Base-by-base conservation (phyloP, 1,139 yeast species). In the Pneumocystis oryctolagi region DNA sequence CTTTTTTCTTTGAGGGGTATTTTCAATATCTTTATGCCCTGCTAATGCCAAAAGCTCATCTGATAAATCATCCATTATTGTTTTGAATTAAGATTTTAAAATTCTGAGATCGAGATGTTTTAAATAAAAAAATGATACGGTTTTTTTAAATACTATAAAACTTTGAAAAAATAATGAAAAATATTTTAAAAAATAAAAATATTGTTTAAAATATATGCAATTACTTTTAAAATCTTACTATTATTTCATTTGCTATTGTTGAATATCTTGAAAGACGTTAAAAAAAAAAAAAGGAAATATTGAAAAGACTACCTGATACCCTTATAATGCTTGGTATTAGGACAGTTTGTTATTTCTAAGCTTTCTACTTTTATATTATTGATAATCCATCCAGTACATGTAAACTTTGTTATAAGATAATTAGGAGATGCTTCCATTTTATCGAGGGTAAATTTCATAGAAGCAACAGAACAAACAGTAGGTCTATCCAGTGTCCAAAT, bases 1-100 rank as follows among this genome's bases (percentile, higher is more conserved):
- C 65, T 32, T 65, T 65, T 32, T 68, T 74, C 8, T 73, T 76
- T 3, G 70, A 75, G n/a, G 57, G 31, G 20, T 73, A 75, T 58
- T 73, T 75, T 16, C 71, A 73, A 60, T 20, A 60, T 32, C 61
- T 59, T 14, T 39, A 40, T 37, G 30, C 37, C 25, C 37, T 55
- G 35, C 62, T 18, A 47, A 18, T 18, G 39, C 61, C 30, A 59
- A 25, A 34, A 59, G 47, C 8, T 60, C 64, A 16, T 64, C 64
- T 18, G 61, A 59, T 3, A 58, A 60, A 40, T 61, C 61, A 25
- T 62, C 63, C 20, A 25, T 60, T 20, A 59, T 59, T n/a, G n/a
- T 18, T 32, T 47, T 47, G 5, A 47, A 5, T 47, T 25, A 47
- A 47, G 20, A 25, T 57, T 14, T 16, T 12, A 35, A 25, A 57